Evolutionary conservation across 768 basidiomycete genomes (phyloP).

Genomic region (Boletus rubropictus): DNA sequence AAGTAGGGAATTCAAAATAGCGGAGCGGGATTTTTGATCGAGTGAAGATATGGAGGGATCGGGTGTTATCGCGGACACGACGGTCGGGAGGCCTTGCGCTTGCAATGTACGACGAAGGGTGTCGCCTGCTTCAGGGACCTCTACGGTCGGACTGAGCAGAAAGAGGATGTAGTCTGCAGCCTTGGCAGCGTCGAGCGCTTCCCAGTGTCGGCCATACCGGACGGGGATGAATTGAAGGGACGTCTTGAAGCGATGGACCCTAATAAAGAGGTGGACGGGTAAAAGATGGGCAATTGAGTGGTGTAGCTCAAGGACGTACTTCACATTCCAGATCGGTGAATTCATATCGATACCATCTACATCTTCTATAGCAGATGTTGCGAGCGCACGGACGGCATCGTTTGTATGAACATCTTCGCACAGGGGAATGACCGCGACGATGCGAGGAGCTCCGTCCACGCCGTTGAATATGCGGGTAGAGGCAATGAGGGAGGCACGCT

Average conservation of each 20-base stretch:
- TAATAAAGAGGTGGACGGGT: slow-evolving; percentile 27
- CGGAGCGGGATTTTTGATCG: slow-evolving; percentile 58
- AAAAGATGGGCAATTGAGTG: neutral
- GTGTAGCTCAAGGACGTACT: slow-evolving; percentile 37
- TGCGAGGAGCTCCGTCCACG: slow-evolving; percentile 72
- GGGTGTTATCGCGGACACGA: slow-evolving; percentile 67
- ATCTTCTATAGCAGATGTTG: slow-evolving; percentile 51
- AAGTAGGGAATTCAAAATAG: slow-evolving; percentile 78
- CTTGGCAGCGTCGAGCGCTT: slow-evolving; percentile 77
- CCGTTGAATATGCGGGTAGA: slow-evolving; percentile 76
- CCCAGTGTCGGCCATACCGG: slow-evolving; percentile 65
- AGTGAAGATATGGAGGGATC: slow-evolving; percentile 38
- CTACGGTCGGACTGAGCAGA: slow-evolving; percentile 70
- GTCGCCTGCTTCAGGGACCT: slow-evolving; percentile 85
- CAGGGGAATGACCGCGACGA: slow-evolving; percentile 85
- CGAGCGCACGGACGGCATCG: slow-evolving; percentile 50
- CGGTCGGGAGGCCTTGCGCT: slow-evolving; percentile 83
- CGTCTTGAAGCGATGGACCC: slow-evolving; percentile 86
- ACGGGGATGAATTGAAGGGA: slow-evolving; percentile 83
- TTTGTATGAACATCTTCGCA: slow-evolving; percentile 56
- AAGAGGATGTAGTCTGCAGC: slow-evolving; percentile 89
- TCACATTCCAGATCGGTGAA: slow-evolving; percentile 51
- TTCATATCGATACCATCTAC: slow-evolving; percentile 13
- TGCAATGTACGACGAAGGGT: slow-evolving; percentile 82
- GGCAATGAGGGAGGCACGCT: slow-evolving; percentile 61